These are phyloP conservation scores for Eutrema japonicum DNA, from an alignment of 345 rosid genomes.

Conservation along the genomic window DNA sequence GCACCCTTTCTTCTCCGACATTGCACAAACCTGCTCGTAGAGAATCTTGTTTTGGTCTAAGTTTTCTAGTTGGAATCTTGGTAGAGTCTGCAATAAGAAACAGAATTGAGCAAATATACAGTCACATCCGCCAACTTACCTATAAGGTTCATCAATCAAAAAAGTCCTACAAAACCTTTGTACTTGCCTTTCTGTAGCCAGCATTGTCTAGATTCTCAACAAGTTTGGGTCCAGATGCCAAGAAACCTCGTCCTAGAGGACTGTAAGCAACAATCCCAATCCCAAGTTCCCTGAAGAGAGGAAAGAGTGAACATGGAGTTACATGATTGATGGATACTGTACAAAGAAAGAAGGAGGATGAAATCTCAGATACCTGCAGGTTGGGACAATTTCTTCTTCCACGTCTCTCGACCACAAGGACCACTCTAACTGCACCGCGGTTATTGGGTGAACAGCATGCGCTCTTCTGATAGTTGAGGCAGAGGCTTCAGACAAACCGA, in stretches of 20 bases:
- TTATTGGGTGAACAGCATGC: constrained; percentile 75
- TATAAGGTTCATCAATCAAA: too few relatives aligned
- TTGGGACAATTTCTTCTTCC: constrained; percentile 62
- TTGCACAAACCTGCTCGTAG: constrained; percentile 51
- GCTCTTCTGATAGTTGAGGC: constrained; percentile 52
- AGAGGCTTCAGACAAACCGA: too few relatives aligned
- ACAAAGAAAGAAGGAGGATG: too few relatives aligned
- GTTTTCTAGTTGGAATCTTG: constrained; percentile 66
- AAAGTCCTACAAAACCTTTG: too few relatives aligned
- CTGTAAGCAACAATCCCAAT: constrained; percentile 77
- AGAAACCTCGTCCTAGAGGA: constrained; percentile 71
- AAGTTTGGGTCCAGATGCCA: constrained; percentile 59
- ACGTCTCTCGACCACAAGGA: constrained; percentile 79
- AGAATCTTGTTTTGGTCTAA: constrained; percentile 51
- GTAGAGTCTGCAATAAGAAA: constrained; percentile 41
- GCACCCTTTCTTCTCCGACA: constrained; percentile 58
- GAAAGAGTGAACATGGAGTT: too few relatives aligned
- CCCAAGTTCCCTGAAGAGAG: constrained; percentile 49
- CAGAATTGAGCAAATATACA: too few relatives aligned
- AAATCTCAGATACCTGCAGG: constrained; percentile 1
- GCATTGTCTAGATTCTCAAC: constrained; percentile 44
- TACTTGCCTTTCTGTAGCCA: constrained; percentile 51
- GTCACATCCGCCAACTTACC: too few relatives aligned
- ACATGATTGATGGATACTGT: too few relatives aligned
- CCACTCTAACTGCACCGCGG: constrained; percentile 73